Base-by-base conservation (phyloP, 225 moss, liverwort and hornwort species). In the Marchantia polymorpha region DNA sequence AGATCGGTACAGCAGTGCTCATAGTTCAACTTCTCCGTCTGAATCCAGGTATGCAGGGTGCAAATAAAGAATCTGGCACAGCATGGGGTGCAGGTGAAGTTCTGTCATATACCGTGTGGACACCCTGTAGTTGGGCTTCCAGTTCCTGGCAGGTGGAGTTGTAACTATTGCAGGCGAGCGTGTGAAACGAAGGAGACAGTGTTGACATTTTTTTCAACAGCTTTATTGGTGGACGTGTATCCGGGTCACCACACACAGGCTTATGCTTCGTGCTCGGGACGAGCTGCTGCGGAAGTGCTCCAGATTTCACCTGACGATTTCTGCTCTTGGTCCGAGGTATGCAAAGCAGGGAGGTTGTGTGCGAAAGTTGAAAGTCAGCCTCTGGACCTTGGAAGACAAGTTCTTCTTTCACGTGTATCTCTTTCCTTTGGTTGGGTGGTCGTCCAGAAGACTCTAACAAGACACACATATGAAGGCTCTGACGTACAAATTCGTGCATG, bases 231-330 rank as follows among this genome's bases (percentile, higher is more conserved):
- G 52, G 89, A 89, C 82, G 74, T 85, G 25, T 83, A 83, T 58
- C 83, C 83, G 14, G 87, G 85, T 50, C 82, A 85, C 48, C 82
- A 77, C 48, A 86, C 84, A 27, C 87, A 87, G 76, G 73, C 76
- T 8, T 81, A 83, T 76, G 85, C 85, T 72, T 78, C 83, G 12
- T 89, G 87, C 76, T 81, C 85, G 55, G 89, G 89, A 64, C 83
- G 85, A 73, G 89, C 89, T 69, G 89, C 89, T 29, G 83, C 83
- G 14, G 89, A 85, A 71, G 77, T 89, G 47, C 78, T 89, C 52
- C 89, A 87, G 73, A 65, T 85, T 56, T 85, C 83, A 51, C 87
- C 89, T 53, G 85, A 87, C 56, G 87, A 77, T 22, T 89, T 87
- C 83, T 85, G 79, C 81, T 80, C 85, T 8, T 83, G 83, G 83